A percentile compares a stretch with the other conserved stretches of the same genome.
Conservation (phyloP, 805 yeast genomes). For the Metschnikowia anglica region DNA sequence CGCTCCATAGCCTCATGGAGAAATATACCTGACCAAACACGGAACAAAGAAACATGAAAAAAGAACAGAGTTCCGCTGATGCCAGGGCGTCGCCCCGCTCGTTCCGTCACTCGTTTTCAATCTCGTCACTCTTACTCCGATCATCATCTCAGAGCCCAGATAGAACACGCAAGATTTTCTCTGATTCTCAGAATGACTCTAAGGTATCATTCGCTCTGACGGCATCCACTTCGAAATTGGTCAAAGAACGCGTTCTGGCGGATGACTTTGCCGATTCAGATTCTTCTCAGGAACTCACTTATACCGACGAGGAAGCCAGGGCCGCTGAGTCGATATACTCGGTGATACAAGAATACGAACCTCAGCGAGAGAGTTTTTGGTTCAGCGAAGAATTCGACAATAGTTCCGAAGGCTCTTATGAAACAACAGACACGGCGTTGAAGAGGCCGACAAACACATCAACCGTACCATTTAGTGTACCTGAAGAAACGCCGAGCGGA, state of each 20-base stretch:
- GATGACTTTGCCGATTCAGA: conserved; percentile 43
- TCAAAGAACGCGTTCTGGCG: conserved; percentile 17
- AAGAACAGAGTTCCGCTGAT: conserved; percentile 1
- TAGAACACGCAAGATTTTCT: not conserved
- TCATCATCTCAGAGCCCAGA: conserved; percentile 12
- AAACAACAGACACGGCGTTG: not conserved
- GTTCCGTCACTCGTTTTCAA: conserved; percentile 8
- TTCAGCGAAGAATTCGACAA: conserved; percentile 14
- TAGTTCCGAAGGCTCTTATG: conserved; percentile 3
- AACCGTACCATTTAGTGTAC: not conserved
- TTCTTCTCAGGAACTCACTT: conserved; percentile 17
- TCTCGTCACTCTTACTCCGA: conserved; percentile 7
- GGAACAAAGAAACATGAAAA: conserved; percentile 3
- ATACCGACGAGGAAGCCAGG: conserved; percentile 14
- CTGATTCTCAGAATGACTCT: conserved; percentile 9
- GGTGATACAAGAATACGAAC: conserved; percentile 31
- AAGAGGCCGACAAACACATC: not conserved
- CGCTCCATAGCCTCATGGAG: too few species aligned
- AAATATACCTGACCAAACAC: too few species aligned
- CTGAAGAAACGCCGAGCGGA: too few species aligned
- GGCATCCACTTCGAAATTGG: not conserved
- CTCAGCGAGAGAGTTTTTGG: conserved; percentile 11
- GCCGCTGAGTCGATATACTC: conserved; percentile 33
- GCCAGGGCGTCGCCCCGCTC: conserved; percentile 4
- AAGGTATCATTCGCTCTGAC: conserved; percentile 9